phyloP scores from a whole-genome alignment of 1,284 basidiomycete species.

The Cutaneotrichosporon curvatum region DNA sequence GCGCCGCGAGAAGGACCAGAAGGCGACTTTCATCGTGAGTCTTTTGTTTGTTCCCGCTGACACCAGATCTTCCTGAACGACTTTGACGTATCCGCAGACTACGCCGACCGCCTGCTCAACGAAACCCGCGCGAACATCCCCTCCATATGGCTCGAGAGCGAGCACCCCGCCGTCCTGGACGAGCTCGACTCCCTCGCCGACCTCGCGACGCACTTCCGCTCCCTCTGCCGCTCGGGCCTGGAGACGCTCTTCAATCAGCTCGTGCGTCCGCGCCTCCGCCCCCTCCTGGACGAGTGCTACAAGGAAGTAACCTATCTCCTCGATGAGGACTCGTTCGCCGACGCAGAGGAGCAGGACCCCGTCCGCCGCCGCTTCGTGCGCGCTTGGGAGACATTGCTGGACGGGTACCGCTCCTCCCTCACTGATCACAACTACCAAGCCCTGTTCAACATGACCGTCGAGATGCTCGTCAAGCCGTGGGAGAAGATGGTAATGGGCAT shows the following conservation, averaged over 20 bases:
- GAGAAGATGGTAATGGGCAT: conserved; percentile 76
- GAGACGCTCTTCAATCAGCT: conserved; percentile 93
- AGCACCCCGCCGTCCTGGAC: conserved; percentile 46
- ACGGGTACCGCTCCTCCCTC: conserved; percentile 77
- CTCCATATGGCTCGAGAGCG: conserved; percentile 62
- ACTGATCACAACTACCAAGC: conserved; percentile 80
- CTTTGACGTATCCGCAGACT: conserved; percentile 74
- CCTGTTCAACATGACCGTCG: conserved; percentile 76
- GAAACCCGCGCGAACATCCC: conserved; percentile 59
- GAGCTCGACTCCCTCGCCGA: conserved; percentile 33
- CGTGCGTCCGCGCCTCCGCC: conserved; percentile 73
- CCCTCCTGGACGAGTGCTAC: conserved; percentile 77
- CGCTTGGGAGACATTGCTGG: conserved; percentile 73
- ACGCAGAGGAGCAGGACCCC: conserved; percentile 75
- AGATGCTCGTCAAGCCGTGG: conserved; percentile 84
- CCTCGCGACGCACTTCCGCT: conserved; percentile 58
- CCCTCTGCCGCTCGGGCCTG: conserved; percentile 68
- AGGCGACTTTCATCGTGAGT: conserved; percentile 70
- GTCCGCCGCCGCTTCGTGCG: conserved; percentile 79
- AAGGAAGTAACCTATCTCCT: conserved; percentile 80
- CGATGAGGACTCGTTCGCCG: conserved; percentile 77
- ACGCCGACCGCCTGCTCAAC: conserved; percentile 70
- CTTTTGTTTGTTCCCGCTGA: background rate
- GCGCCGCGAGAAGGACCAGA: conserved; percentile 67
- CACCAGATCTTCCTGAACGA: conserved; percentile 76